phyloP scores from a whole-genome alignment of 2,329 filamentous ascomycete genomes.

The Zalaria sp. region DNA sequence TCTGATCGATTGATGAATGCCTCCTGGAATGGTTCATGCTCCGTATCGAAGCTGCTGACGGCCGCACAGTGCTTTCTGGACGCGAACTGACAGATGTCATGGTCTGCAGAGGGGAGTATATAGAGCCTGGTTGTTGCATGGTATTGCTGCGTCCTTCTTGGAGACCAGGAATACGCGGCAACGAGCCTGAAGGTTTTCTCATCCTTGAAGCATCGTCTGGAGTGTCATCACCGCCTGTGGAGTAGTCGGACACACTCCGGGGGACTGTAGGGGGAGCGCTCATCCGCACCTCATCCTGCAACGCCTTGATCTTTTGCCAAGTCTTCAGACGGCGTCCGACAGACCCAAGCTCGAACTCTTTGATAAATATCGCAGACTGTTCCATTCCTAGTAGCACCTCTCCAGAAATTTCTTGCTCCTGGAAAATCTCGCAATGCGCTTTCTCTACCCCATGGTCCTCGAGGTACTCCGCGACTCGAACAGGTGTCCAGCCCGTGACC shows the following conservation, averaged over 20 bases:
- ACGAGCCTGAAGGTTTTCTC: constrained; percentile 21
- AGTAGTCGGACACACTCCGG: constrained; percentile 26
- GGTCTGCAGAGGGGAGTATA: constrained; percentile 13
- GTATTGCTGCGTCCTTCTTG: constrained; percentile 22
- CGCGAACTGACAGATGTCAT: constrained; percentile 19
- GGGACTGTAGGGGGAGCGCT: constrained; percentile 29
- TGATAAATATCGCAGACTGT: constrained; percentile 86
- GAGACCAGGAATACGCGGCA: constrained; percentile 2
- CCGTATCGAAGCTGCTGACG: constrained; percentile 21
- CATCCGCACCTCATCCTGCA: constrained; percentile 74
- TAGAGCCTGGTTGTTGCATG: neutral
- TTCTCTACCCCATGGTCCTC: constrained; percentile 75
- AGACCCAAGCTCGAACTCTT: constrained; percentile 84
- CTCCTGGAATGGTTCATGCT: constrained; percentile 65
- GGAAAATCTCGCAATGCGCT: constrained; percentile 84
- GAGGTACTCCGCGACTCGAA: constrained; percentile 77
- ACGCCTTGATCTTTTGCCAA: constrained; percentile 87
- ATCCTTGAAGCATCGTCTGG: constrained; percentile 30
- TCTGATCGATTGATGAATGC: constrained; percentile 67
- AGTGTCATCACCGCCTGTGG: constrained; percentile 16
- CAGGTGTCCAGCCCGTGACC: constrained; percentile 65
- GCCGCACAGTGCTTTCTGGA: constrained; percentile 16
- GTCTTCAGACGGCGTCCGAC: constrained; percentile 83
- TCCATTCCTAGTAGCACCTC: constrained; percentile 92
- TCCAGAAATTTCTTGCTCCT: constrained; percentile 89